Percentiles rank a stretch among this genome's conserved stretches.
Conservation (phyloP, 352 stramenopile genomes). For the Globisporangium nagaii region DNA sequence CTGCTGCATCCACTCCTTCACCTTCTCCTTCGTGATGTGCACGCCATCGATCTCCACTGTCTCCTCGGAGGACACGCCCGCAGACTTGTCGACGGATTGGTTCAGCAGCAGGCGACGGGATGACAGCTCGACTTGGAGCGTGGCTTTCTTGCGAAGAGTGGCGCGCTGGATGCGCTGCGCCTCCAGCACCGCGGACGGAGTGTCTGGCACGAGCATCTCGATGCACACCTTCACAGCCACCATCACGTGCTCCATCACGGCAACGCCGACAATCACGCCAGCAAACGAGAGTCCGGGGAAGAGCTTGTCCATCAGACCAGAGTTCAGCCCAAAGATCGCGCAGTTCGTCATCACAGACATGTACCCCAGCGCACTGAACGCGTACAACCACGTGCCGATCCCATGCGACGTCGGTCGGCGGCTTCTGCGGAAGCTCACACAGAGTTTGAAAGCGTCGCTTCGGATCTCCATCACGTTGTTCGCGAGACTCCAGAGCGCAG, state of each 20-base stretch:
- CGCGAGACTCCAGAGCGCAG: slow-evolving; percentile 87
- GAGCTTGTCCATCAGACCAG: slow-evolving; percentile 64
- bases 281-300: slow-evolving; percentile 64
- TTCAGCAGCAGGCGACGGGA: slow-evolving; percentile 32
- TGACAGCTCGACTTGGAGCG: slow-evolving; percentile 65
- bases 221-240: slow-evolving; percentile 73
- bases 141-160: slow-evolving; percentile 64
- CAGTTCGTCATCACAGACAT: slow-evolving; percentile 93
- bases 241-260: slow-evolving; percentile 76
- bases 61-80: slow-evolving; percentile 7
- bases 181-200: slow-evolving; percentile 48
- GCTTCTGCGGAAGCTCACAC: slow-evolving; percentile 73
- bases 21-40: slow-evolving; percentile 35
- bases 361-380: slow-evolving; percentile 89
- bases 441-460: slow-evolving; percentile 94
- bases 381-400: slow-evolving; percentile 92
- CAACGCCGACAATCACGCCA: slow-evolving; percentile 46
- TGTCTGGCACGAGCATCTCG: slow-evolving; percentile 75
- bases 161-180: slow-evolving; percentile 63
- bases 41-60: slow-evolving; percentile 16
- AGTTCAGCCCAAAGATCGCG: slow-evolving; percentile 91
- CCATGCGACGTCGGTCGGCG: slow-evolving; percentile 58
- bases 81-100: background rate
- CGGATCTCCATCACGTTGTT: slow-evolving; percentile 96
- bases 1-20: slow-evolving; percentile 61